Base-by-base conservation (phyloP, 2,329 filamentous ascomycete genomes). In the Exophiala calicioides region DNA sequence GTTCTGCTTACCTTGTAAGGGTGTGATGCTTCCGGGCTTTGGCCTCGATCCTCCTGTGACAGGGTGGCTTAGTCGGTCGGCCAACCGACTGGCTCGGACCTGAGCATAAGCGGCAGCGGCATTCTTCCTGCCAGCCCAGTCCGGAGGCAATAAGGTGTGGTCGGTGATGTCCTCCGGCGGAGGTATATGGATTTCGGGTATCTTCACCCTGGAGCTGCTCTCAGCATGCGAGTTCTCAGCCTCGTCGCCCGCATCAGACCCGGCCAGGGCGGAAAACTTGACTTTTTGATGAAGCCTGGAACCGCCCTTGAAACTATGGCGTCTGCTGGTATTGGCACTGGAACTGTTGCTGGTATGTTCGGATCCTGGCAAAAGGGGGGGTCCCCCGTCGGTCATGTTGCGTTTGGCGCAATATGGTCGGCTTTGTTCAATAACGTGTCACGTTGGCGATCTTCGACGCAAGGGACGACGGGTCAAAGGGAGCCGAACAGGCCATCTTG, bases 81-180 rank as follows among this genome's bases (percentile, higher is more conserved):
- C 47, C 20, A 55, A 31, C 16, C 48, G 41, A 31, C 45, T 55
- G 16, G 52, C 52, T n/a, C 52, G 52, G 36, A 32, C 37, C 27
- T 49, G 44, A 15, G 52, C 52, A 35, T 52, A 27, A 23, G 52
- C 52, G 16, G 52, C 52, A 6, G 52, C 52, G 34, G 48, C 52
- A 48, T 44, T 36, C 23, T 41, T 47, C 15, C 42, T 47, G 18
- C 52, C 52, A 4, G 32, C 35, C 49, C 48, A 52, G 23, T 44
- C 41, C 2, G 38, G 23, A 8, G 44, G 37, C 12, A 37, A 23
- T 12, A 49, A 42, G n/a, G 36, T 31, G 24, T 48, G 30, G 41
- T 55, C 48, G 20, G 48, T 41, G 3, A 55, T 48, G 20, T 52
- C 52, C 18, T 47, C 52, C 10, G 47, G 45, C 10, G 33, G 30